phyloP scores from a whole-genome alignment of 352 stramenopile species.

The Globisporangium sylvaticum region DNA sequence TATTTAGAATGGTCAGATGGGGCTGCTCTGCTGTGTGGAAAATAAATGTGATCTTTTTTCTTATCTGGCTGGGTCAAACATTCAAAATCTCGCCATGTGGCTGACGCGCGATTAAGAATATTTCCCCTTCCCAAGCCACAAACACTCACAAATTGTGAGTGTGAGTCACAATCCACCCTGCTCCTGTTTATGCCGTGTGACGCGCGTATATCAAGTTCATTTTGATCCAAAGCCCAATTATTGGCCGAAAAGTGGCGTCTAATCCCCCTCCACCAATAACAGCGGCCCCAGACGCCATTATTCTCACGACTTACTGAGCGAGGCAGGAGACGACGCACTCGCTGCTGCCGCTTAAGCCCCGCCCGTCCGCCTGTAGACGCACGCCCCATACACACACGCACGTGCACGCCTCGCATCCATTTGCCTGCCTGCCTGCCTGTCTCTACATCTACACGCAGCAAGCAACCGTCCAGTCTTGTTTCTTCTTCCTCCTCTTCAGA shows the following conservation, averaged over 20 bases:
- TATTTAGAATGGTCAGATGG: neutral
- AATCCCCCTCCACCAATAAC: conserved; percentile 36
- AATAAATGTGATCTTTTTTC: neutral
- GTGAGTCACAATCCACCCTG: neutral
- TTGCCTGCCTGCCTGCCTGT: neutral
- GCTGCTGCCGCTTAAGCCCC: conserved; percentile 1
- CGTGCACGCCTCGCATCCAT: neutral
- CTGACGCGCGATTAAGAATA: conserved; percentile 13
- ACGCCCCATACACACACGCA: neutral
- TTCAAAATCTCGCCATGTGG: neutral
- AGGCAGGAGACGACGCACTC: conserved; percentile 14
- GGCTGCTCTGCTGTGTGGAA: neutral
- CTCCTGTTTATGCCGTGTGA: neutral
- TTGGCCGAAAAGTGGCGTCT: conserved; percentile 28
- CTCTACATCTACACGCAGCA: neutral
- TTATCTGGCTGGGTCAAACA: neutral
- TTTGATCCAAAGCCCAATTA: conserved; percentile 11
- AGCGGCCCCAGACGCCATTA: neutral
- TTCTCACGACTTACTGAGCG: conserved; percentile 3
- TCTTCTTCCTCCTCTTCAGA: neutral
- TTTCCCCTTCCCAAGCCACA: neutral
- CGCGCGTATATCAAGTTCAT: conserved; percentile 7
- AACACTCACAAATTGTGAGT: too few relatives aligned
- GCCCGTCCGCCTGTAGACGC: neutral
- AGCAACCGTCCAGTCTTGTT: neutral